Evolutionary conservation across 768 basidiomycete genomes (phyloP), one percentile per base, ranked within the genome.

Genomic region (Cystofilobasidium macerans): DNA sequence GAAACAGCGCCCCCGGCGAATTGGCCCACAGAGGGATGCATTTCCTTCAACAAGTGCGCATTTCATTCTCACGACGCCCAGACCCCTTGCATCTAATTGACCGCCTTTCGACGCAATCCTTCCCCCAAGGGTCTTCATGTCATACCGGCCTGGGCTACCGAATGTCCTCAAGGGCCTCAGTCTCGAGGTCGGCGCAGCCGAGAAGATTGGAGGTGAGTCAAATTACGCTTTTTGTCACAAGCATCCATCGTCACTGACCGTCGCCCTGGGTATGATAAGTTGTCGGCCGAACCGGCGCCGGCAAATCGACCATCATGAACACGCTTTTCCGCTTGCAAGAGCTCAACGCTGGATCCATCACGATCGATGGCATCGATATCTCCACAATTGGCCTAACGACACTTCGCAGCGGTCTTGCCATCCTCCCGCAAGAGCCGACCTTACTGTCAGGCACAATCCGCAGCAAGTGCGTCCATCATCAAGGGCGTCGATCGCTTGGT

Each of bases 271-370:
- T 28, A 30, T 6, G 14, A 9, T 26, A 26, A 54, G 87, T 94
- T 61, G 87, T 94, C 56, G 89, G 90, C 58, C 71, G 83, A 75
- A 81, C 72, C 1, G 85, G 84, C 57, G 89, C 90, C 0, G 91
- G 90, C 43, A 91, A 94, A 76, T 88, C 86, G 28, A 87, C 87
- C 0, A 86, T 97, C 69, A 88, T 94, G 88, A 85, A 85, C 70
- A 85, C 88, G 4, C 79, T 95, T 35, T 69, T 71, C 64, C 53
- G 71, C 6, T 78, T 97, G 30, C 88, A 92, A 22, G 93, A 97
- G 73, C 79, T 84, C 38, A 77, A 79, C 0, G 82, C 83, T 12
- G 91, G 92, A 24, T 81, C 80, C 3, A 89, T 97, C 70, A 72
- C 77, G 30, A 83, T 94, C 67, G 91, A 94, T 74, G 88, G 82